phyloP scores from a whole-genome alignment of 345 rosid genomes.

The Eucalyptus pauciflora region DNA sequence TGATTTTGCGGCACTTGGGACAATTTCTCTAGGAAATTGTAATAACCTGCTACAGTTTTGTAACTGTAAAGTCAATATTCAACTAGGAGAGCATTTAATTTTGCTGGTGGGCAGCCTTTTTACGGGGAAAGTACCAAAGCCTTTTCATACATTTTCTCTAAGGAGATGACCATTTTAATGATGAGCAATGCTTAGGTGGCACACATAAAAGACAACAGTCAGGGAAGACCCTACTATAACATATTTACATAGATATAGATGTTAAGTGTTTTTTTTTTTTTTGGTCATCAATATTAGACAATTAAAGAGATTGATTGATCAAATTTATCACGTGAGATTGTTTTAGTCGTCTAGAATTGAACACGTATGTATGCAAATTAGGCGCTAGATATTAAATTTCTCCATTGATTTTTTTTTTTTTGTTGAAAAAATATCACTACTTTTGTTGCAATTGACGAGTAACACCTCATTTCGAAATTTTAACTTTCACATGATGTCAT shows the following conservation, averaged over 20 bases:
- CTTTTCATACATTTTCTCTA: background rate
- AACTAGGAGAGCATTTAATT: background rate
- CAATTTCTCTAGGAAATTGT: background rate
- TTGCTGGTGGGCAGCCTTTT: background rate
- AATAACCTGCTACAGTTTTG: background rate
- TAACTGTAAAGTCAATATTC: background rate
- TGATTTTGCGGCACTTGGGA: background rate
- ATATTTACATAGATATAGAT: background rate
- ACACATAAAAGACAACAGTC: background rate
- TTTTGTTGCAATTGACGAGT: background rate
- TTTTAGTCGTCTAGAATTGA: background rate
- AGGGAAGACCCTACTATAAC: background rate
- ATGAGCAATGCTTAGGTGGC: background rate
- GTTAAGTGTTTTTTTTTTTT: background rate
- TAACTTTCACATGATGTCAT: background rate
- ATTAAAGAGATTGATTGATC: background rate
- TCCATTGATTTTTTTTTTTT: background rate
- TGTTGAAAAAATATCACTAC: background rate
- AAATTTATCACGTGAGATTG: fast-evolving
- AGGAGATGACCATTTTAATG: background rate
- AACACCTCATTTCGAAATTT: background rate
- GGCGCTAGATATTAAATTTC: fast-evolving
- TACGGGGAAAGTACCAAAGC: background rate
- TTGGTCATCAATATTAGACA: background rate
- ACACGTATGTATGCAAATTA: background rate